Evolutionary conservation across 108 stramenopile species (phyloP).

Genomic region (Conticribra weissflogii): DNA sequence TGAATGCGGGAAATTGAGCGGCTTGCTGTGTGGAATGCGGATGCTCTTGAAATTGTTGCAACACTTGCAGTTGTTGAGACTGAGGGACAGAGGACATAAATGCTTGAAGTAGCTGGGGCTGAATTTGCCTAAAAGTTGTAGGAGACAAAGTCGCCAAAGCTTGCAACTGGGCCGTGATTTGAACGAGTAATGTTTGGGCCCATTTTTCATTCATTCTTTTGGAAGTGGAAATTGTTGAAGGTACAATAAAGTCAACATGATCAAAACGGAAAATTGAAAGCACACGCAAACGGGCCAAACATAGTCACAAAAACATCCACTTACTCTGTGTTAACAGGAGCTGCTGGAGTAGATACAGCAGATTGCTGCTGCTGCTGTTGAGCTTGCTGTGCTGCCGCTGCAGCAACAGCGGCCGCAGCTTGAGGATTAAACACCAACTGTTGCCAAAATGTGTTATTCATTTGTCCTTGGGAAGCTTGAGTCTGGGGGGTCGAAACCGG

Average conservation of each 20-base stretch:
- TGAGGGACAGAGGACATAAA: not conserved
- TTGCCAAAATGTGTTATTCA: not conserved
- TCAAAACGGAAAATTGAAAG: no score
- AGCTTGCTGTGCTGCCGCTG: not conserved
- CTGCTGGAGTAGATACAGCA: no score
- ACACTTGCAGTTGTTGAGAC: not conserved
- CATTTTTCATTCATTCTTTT: constrained; percentile 12
- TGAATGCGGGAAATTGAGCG: not conserved
- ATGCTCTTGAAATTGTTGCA: constrained; percentile 2
- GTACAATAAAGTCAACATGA: no score
- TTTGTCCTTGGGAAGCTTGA: not conserved
- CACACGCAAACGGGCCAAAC: no score
- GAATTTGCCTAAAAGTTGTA: constrained; percentile 11
- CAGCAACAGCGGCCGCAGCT: not conserved
- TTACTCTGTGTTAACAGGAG: not conserved
- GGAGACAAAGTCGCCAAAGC: constrained; percentile 27
- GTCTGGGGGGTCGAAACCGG: not conserved
- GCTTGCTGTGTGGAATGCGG: not conserved
- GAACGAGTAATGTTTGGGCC: constrained; percentile 17
- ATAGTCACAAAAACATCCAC: not conserved
- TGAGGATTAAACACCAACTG: not conserved
- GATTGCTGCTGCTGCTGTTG: no score
- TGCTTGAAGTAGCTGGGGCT: constrained; percentile 18
- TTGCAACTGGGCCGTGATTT: constrained; percentile 21
- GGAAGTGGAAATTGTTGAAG: not conserved